Conservation (phyloP, 495 filamentous ascomycete species). For the Penicillium turbatum region DNA sequence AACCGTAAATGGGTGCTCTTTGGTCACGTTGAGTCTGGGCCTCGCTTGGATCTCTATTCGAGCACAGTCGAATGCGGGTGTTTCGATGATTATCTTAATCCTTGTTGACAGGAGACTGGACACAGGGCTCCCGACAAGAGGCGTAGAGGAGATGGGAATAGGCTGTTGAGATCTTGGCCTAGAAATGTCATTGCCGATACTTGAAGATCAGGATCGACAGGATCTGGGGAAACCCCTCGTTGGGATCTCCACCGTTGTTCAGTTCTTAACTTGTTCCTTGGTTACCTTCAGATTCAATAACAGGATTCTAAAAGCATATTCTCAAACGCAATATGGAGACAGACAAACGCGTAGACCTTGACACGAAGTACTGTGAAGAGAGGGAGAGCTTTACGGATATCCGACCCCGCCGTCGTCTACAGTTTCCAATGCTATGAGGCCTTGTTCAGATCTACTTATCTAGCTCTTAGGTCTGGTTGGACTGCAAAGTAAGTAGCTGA, state of each 20-base stretch:
- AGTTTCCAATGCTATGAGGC: no score
- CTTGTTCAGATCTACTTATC: no score
- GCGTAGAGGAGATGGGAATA: neutral
- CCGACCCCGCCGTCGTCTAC: no score
- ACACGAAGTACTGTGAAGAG: no score
- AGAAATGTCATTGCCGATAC: neutral
- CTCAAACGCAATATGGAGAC: no score
- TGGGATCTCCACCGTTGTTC: neutral
- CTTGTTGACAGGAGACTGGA: neutral
- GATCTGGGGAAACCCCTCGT: neutral
- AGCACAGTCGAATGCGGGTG: neutral
- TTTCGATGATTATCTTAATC: no score
- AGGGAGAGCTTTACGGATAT: no score
- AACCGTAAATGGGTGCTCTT: neutral
- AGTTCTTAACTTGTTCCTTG: neutral
- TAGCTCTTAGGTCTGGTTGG: no score
- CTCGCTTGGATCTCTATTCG: neutral
- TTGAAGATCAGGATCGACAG: conserved; percentile 7
- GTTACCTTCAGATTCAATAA: neutral
- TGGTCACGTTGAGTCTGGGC: neutral
- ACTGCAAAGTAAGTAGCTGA: no score
- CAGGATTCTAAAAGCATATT: neutral
- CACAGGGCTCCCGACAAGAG: neutral
- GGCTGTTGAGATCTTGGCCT: neutral
- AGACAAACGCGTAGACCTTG: no score